Evolutionary conservation across 176 grass and related monocot species (phyloP), one percentile per base, ranked within the genome.

Genomic region (Canna indica): DNA sequence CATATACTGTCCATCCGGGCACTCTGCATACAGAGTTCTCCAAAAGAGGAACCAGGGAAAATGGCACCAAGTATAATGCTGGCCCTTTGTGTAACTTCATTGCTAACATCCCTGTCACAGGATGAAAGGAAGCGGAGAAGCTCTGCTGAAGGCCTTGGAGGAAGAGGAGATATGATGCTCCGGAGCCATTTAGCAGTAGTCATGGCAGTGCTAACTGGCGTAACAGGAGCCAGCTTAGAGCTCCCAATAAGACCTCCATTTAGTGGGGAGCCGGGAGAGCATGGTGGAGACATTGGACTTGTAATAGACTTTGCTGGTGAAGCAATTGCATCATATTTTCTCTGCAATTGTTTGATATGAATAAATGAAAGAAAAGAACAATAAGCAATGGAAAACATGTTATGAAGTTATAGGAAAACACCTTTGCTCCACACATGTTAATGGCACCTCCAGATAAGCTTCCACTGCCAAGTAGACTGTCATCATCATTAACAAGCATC

Each of bases 161-260:
- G 86, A 77, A 92, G 89, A 75, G 94, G 89, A 22, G 94, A 83
- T 76, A 97, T 87, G 45, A 88, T 80, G 68, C 46, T 78, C 12
- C 89, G 77, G 36, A 97, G 89, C 94, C 94, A 97, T 82, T 92
- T 97, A 38, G 94, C 94, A 73, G 89, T 97, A 36, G 94, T 97
- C 86, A 97, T 90, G 34, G 94, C 88, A 34, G 82, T 87, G 80
- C 89, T 97, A 26, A 97, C 94, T 76, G 94, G 94, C 61, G 94
- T 97, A 62, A 77, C 76, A 68, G 93, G 93, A 81, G 81, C 86
- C 69, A 99, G 80, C 75, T 82, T 91, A 73, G 74, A 76, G 59
- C 54, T 59, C 53, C 47, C 46, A 31, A 76, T 47, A 26, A 48
- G 47, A 59, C 67, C 32, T 77, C 65, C 52, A 24, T 57, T 57